Evolutionary conservation across 1,139 yeast species (phyloP).

Genomic region (Sugiyamaella xylanicola): DNA sequence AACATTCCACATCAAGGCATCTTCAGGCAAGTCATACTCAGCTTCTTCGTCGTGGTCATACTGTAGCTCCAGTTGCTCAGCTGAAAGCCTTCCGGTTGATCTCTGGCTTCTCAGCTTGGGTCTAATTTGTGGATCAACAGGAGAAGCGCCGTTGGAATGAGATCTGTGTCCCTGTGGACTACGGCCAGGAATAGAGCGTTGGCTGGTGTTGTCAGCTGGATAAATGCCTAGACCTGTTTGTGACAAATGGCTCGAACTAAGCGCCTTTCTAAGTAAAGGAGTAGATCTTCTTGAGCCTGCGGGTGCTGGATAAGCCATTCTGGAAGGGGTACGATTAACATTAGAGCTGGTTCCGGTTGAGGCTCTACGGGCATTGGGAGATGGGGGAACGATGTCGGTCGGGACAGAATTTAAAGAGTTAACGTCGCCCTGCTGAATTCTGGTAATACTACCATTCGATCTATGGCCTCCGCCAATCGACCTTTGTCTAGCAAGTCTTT

Average conservation of each 20-base stretch:
- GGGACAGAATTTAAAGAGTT: not conserved
- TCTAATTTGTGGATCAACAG: slow-evolving; percentile 9
- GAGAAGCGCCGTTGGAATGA: not conserved
- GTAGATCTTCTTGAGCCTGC: slow-evolving; percentile 20
- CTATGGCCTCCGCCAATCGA: slow-evolving; percentile 18
- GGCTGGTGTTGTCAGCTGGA: not conserved
- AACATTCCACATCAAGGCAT: slow-evolving; percentile 59
- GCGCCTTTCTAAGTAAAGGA: slow-evolving; percentile 28
- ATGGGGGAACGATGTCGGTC: slow-evolving; percentile 8
- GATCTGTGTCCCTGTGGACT: too few relatives aligned
- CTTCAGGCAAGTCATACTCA: slow-evolving; percentile 60
- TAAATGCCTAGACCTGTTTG: slow-evolving; percentile 23
- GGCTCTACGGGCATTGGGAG: slow-evolving; percentile 14
- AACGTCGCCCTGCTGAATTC: not conserved
- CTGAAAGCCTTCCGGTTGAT: slow-evolving; percentile 24
- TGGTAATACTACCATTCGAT: slow-evolving; percentile 1
- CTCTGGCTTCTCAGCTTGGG: slow-evolving; percentile 14
- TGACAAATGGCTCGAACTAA: slow-evolving; percentile 27
- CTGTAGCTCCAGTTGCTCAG: slow-evolving; percentile 42
- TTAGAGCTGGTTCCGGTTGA: slow-evolving; percentile 19
- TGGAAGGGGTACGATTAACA: not conserved
- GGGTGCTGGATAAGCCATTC: slow-evolving; percentile 8
- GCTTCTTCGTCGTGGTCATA: slow-evolving; percentile 41
- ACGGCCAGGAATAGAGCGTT: too few relatives aligned
- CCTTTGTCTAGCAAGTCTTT: slow-evolving; percentile 20